These are phyloP conservation scores for Hypseocharis bilobata DNA, from an alignment of 441 rosid genomes.

Conservation along the genomic window DNA sequence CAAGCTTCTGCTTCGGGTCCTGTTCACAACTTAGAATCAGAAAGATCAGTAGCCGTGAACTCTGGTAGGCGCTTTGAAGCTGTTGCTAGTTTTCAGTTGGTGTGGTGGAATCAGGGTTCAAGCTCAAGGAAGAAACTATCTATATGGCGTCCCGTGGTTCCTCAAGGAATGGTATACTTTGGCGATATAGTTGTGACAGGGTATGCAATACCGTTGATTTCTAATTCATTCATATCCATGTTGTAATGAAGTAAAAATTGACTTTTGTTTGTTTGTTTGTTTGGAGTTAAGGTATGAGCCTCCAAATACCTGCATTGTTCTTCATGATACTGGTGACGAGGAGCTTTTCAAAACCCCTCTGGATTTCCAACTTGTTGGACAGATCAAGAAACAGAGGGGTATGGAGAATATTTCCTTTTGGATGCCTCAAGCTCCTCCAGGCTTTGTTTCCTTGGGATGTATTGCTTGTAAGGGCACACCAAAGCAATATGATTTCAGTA, in stretches of 20 bases:
- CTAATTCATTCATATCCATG: constrained; percentile 12
- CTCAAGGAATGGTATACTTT: constrained; percentile 77
- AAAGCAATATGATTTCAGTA: constrained; percentile 52
- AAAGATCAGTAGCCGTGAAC: constrained; percentile 30
- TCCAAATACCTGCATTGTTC: constrained; percentile 73
- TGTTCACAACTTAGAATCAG: constrained; percentile 27
- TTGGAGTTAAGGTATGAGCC: constrained; percentile 59
- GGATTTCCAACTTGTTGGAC: constrained; percentile 71
- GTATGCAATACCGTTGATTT: constrained; percentile 33
- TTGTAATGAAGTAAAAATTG: constrained; percentile 8
- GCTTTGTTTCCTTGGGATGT: constrained; percentile 88
- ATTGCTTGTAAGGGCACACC: constrained; percentile 72
- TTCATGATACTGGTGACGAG: constrained; percentile 59
- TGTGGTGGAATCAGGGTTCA: constrained; percentile 81
- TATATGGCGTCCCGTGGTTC: constrained; percentile 77
- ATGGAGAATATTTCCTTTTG: constrained; percentile 76
- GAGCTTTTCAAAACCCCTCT: constrained; percentile 57
- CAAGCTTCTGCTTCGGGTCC: constrained; percentile 32
- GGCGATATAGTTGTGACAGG: constrained; percentile 92
- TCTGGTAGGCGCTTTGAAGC: constrained; percentile 65
- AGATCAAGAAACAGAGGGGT: constrained; percentile 76
- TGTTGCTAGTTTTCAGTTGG: constrained; percentile 70
- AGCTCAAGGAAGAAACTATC: constrained; percentile 70
- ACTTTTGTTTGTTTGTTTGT: constrained; percentile 18
- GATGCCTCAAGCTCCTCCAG: constrained; percentile 96